Conservation (phyloP, 2,329 filamentous ascomycete genomes). For the Ceratocystiopsis minuta region DNA sequence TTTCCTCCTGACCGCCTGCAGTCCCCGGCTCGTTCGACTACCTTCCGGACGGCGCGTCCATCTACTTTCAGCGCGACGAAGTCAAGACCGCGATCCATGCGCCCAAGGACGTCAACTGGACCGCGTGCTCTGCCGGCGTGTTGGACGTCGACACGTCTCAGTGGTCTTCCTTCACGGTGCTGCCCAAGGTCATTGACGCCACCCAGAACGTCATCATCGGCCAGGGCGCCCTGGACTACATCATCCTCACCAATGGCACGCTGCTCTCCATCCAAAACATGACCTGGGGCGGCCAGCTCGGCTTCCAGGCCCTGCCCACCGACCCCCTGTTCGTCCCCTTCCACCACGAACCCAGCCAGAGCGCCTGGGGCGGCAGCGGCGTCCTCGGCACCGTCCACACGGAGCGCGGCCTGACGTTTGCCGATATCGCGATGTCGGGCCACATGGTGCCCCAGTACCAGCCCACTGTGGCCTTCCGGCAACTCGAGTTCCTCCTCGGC, state of each 20-base stretch:
- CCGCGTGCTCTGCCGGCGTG: slow-evolving; percentile 29
- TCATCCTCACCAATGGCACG: slow-evolving; percentile 50
- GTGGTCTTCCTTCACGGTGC: slow-evolving; percentile 35
- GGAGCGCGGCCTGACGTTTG: slow-evolving; percentile 60
- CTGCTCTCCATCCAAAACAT: slow-evolving; percentile 63
- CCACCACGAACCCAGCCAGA: slow-evolving; percentile 25
- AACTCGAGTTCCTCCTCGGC: slow-evolving; percentile 60
- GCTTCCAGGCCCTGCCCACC: slow-evolving; percentile 43
- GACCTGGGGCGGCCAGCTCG: slow-evolving; percentile 56
- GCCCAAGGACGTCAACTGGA: slow-evolving; percentile 26
- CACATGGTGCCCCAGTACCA: slow-evolving; percentile 55
- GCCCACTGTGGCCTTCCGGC: slow-evolving; percentile 48
- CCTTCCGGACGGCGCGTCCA: slow-evolving; percentile 36
- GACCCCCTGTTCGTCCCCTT: slow-evolving; percentile 54
- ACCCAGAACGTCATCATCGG: slow-evolving; percentile 57
- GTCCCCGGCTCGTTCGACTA: slow-evolving; percentile 47
- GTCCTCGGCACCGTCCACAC: slow-evolving; percentile 50
- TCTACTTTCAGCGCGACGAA: slow-evolving; percentile 54
- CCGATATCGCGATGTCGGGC: slow-evolving; percentile 43
- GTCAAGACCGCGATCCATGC: slow-evolving; percentile 16
- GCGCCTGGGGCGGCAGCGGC: slow-evolving; percentile 27
- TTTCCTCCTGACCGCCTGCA: not conserved
- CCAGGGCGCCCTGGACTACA: slow-evolving; percentile 52
- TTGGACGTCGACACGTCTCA: slow-evolving; percentile 31
- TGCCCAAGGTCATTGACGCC: slow-evolving; percentile 55